Conservation (phyloP, 768 basidiomycete genomes). For the Paxillus involutus region DNA sequence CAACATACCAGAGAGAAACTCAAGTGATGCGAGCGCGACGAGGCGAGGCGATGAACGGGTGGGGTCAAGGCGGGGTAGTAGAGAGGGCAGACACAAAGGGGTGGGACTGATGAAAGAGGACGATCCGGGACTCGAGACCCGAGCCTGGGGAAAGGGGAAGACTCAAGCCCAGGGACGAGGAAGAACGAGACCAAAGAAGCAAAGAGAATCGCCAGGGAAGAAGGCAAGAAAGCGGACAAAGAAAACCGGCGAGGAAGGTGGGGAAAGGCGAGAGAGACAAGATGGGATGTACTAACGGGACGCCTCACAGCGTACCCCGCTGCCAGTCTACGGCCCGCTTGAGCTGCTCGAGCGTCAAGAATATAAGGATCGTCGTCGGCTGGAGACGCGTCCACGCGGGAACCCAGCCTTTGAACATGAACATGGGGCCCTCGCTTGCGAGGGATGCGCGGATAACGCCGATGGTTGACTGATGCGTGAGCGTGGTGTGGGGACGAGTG, state of each 20-base stretch:
- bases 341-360: slow-evolving; percentile 80
- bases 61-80: no score
- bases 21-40: no score
- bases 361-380: slow-evolving; percentile 87
- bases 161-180: no score
- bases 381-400: slow-evolving; percentile 86
- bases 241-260: not conserved
- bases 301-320: slow-evolving; percentile 31
- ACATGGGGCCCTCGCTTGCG: slow-evolving; percentile 75
- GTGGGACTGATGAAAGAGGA: no score
- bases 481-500: not conserved
- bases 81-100: not conserved
- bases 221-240: no score
- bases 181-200: not conserved
- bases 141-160: no score
- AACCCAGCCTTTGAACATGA: slow-evolving; percentile 93
- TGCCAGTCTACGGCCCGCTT: slow-evolving; percentile 70
- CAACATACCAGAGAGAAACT: no score
- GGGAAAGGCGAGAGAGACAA: not conserved
- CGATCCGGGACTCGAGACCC: not conserved
- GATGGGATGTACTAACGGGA: no score
- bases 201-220: not conserved
- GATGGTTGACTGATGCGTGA: slow-evolving; percentile 57
- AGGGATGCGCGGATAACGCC: slow-evolving; percentile 68
- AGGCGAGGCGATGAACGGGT: not conserved